These are phyloP conservation scores for Durio zibethinus DNA, from an alignment of 345 rosid genomes.

Conservation along the genomic window DNA sequence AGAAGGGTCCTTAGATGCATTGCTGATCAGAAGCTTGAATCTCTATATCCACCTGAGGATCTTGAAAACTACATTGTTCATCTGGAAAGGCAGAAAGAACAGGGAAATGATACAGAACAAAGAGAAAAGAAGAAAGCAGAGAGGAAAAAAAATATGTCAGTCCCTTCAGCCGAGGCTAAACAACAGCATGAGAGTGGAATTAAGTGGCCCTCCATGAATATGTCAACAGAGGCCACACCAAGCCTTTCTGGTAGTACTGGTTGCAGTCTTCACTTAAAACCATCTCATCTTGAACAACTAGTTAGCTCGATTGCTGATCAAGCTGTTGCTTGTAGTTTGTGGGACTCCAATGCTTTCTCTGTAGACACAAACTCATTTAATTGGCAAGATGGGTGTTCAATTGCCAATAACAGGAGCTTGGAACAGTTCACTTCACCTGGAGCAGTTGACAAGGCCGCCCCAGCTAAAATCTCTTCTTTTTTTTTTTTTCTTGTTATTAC, in stretches of 20 bases:
- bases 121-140: constrained; percentile 8
- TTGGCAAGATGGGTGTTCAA: not conserved
- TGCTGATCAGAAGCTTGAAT: constrained; percentile 24
- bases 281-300: not conserved
- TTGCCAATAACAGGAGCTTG: not conserved
- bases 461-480: constrained; percentile 2
- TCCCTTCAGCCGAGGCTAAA: not conserved
- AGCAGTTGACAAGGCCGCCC: constrained; percentile 3
- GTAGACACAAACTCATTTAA: constrained; percentile 5
- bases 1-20: constrained; percentile 28
- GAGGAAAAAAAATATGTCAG: not conserved
- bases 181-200: not conserved
- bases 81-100: constrained; percentile 19
- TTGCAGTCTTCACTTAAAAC: not conserved
- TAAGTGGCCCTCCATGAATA: not conserved
- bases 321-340: not conserved
- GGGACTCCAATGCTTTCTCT: not conserved
- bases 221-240: not conserved
- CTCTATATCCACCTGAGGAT: not conserved
- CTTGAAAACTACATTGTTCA: constrained; percentile 8
- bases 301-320: not conserved
- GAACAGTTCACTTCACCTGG: not conserved
- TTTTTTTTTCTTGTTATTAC: not conserved
- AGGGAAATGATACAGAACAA: not conserved
- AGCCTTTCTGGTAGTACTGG: not conserved